Conservation (phyloP, 2,329 filamentous ascomycete species). For the Seiridium unicorne region DNA sequence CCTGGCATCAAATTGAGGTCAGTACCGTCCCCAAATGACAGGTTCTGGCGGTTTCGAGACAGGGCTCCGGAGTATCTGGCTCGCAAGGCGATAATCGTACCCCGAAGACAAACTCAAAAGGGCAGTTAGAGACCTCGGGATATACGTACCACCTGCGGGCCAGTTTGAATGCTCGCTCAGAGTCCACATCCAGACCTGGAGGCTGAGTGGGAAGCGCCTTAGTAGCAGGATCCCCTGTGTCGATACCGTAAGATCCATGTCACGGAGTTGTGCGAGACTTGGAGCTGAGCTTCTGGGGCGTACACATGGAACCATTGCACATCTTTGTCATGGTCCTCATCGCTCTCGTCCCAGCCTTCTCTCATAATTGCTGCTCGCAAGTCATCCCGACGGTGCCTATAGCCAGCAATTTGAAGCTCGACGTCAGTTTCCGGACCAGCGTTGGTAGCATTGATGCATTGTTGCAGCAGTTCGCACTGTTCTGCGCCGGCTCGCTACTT, state of each 20-base stretch:
- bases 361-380: neutral
- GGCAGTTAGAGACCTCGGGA: no score
- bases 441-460: neutral
- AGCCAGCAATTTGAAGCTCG: neutral
- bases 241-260: neutral
- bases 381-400: neutral
- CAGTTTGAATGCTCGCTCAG: neutral
- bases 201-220: neutral
- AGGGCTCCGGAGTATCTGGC: no score
- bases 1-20: neutral
- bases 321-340: neutral
- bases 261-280: neutral
- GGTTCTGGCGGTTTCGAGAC: no score
- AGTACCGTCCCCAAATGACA: no score
- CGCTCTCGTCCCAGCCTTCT: neutral
- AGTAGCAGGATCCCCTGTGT: neutral
- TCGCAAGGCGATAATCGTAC: no score
- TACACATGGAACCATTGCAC: neutral
- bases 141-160: neutral
- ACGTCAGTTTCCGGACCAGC: neutral
- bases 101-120: no score
- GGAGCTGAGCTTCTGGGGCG: neutral
- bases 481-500: neutral
- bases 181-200: neutral
- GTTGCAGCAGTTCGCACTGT: neutral